Conservation (phyloP, 225 moss, liverwort and hornwort species). For the Rhytidiadelphus loreus region DNA sequence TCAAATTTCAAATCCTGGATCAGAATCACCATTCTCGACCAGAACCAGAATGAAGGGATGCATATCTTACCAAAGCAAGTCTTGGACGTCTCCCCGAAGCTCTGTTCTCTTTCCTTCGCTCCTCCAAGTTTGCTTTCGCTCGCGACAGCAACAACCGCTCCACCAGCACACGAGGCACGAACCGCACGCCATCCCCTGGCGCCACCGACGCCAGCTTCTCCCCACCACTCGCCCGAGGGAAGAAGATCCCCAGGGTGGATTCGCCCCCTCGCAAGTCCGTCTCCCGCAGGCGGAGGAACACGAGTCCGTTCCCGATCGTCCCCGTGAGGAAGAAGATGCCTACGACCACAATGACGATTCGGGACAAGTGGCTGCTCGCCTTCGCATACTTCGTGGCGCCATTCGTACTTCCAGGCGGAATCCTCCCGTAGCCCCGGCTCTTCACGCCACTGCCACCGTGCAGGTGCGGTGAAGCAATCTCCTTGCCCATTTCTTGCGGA, state of each 20-base stretch:
- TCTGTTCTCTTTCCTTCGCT: conserved; percentile 21
- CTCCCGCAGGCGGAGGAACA: conserved; percentile 24
- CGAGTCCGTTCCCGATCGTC: conserved; percentile 29
- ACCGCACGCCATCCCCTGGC: conserved; percentile 18
- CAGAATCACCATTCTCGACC: neutral
- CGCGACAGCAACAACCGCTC: conserved; percentile 29
- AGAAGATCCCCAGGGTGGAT: conserved; percentile 4
- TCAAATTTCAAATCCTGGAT: neutral
- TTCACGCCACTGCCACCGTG: neutral
- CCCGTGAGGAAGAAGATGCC: conserved; percentile 15
- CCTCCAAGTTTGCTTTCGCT: conserved; percentile 13
- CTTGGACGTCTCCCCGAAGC: conserved; percentile 16
- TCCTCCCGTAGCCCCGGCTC: neutral
- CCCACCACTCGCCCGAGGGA: neutral
- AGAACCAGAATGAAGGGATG: too few species aligned
- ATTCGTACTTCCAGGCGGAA: neutral
- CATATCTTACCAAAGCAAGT: conserved; percentile 23
- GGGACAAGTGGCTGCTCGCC: conserved; percentile 2
- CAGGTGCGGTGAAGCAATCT: neutral
- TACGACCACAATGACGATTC: conserved; percentile 21
- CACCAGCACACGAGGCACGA: conserved; percentile 29
- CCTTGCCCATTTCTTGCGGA: neutral
- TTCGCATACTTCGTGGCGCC: neutral
- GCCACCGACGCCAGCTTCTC: neutral
- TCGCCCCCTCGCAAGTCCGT: conserved; percentile 12